Conservation (phyloP, 2,329 filamentous ascomycete genomes). For the Alternaria burnsii region DNA sequence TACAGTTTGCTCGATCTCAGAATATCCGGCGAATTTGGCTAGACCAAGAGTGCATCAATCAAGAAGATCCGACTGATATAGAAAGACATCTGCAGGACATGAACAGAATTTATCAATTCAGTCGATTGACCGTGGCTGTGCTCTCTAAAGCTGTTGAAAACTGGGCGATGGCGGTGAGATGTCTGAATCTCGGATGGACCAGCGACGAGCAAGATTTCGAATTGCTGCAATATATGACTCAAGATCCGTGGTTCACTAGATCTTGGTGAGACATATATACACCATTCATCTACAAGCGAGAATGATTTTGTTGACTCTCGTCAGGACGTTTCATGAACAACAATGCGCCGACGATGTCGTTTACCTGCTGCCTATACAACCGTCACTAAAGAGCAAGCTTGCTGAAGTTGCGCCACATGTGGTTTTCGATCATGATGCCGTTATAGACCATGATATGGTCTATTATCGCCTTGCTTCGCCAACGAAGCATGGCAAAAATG, state of each 20-base stretch:
- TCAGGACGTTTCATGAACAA: not conserved
- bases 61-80: not conserved
- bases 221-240: not conserved
- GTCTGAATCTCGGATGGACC: not conserved
- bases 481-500: too few species aligned
- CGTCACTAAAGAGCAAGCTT: not conserved
- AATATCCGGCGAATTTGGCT: not conserved
- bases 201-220: not conserved
- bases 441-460: not conserved
- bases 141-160: not conserved
- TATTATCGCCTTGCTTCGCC: not conserved
- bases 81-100: not conserved
- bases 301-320: not conserved
- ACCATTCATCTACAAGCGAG: accelerated
- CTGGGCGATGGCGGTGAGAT: not conserved
- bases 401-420: not conserved
- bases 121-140: not conserved
- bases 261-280: not conserved
- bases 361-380: not conserved
- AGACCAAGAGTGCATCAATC: not conserved
- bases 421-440: not conserved
- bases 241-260: not conserved
- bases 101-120: not conserved
- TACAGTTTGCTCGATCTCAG: not conserved
- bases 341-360: not conserved